Conservation (phyloP, 2,329 filamentous ascomycete species). For the Akanthomyces muscarius region DNA sequence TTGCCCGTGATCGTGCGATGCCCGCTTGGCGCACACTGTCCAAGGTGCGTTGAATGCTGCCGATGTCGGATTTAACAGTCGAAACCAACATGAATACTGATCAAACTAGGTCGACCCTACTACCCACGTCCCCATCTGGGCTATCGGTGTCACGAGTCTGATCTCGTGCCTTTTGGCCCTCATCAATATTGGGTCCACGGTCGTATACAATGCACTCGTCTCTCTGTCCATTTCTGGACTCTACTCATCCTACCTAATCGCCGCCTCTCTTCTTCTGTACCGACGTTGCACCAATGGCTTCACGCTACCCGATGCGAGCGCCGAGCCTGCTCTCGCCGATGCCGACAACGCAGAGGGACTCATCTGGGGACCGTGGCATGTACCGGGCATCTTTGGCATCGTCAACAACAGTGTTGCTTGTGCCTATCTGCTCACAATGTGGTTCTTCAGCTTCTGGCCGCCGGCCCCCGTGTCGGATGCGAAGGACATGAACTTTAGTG, state of each 20-base stretch:
- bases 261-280: constrained; percentile 27
- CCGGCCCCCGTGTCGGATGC: constrained; percentile 29
- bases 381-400: constrained; percentile 47
- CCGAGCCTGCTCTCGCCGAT: constrained; percentile 27
- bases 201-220: constrained; percentile 28
- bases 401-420: constrained; percentile 54
- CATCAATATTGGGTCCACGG: constrained; percentile 32
- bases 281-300: constrained; percentile 28
- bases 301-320: constrained; percentile 21
- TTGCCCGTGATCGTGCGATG: constrained; percentile 34
- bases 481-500: constrained; percentile 44
- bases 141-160: constrained; percentile 25
- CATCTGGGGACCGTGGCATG: constrained; percentile 52
- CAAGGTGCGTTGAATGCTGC: constrained; percentile 20
- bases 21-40: constrained; percentile 29
- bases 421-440: constrained; percentile 48
- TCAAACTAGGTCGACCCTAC: constrained; percentile 13
- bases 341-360: constrained; percentile 25
- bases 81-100: neutral
- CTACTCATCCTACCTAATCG: constrained; percentile 30
- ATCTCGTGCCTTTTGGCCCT: constrained; percentile 30
- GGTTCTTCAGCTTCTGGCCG: constrained; percentile 56
- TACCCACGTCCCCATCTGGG: constrained; percentile 28
- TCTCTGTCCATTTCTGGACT: constrained; percentile 30
- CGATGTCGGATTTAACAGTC: no score